Evolutionary conservation across 2,329 filamentous ascomycete genomes (phyloP), one percentile per base, ranked within the genome.

Genomic region (Fusarium sulawesiense): DNA sequence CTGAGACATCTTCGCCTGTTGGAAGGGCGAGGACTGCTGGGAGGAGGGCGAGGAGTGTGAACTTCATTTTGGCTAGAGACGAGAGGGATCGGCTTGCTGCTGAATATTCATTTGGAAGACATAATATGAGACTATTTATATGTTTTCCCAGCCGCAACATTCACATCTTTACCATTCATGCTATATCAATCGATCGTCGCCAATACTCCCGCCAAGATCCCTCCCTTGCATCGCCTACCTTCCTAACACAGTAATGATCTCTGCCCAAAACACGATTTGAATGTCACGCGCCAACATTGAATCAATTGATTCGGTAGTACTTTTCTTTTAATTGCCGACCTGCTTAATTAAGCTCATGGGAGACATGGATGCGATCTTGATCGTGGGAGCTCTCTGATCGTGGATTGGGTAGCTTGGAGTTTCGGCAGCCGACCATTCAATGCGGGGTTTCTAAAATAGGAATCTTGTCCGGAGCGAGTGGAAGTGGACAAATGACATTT

Each of bases 21-120:
- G 77, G 75, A 1, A 75, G 46, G 29, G 77, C 77, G 21, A 75
- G 49, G 12, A 58, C 77, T 9, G 49, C 71, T 4, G 76, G 66
- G 13, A 70, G 56, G 3, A 79, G 57, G 3, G 64, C 55, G 45
- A 77, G 27, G 30, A 80, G 18, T 34, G 69, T 13, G 56, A 79
- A 68, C 76, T 80, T 81, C 80, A 81, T 81, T 13, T 30, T 71
- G 64, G 21, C 27, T 29, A 4, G 29, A 7, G 29, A 30, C 3
- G 9, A 54, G 32, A 46, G 14, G 23, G 13, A 23, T 23, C 23
- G 23, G 23, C 6, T 25, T 25, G 27, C n/a, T 32, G 4, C 4
- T 23, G 4, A 13, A 29, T 8, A 11, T 18, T 6, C 2, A 7
- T 25, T 9, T 18, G 18, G 14, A 14, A 34, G 32, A 9, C 32